These are phyloP conservation scores for Aspergillus bombycis DNA, from an alignment of 2,329 filamentous ascomycete species.

Conservation along the genomic window DNA sequence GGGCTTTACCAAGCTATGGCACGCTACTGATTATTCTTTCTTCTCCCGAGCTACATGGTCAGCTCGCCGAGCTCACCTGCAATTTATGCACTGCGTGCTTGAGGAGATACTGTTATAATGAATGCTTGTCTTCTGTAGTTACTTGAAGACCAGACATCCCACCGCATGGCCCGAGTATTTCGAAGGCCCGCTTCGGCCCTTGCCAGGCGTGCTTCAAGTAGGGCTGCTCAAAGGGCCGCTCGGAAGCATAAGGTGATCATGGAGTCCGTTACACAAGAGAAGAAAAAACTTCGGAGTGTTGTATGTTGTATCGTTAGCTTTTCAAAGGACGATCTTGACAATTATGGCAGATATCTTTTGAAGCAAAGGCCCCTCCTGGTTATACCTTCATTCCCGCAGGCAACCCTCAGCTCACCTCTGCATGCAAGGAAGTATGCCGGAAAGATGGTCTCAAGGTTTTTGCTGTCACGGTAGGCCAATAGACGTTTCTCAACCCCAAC, in stretches of 20 bases:
- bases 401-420: conserved; percentile 61
- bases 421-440: conserved; percentile 63
- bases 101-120: conserved; percentile 25
- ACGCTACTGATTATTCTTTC: conserved; percentile 7
- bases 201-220: conserved; percentile 38
- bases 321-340: conserved; percentile 36
- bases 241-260: conserved; percentile 61
- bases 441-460: conserved; percentile 57
- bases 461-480: conserved; percentile 61
- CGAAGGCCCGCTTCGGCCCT: conserved; percentile 38
- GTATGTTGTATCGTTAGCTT: conserved; percentile 39
- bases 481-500: background rate
- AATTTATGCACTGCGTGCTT: conserved; percentile 11
- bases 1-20: conserved; percentile 3
- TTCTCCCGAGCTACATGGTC: conserved; percentile 4
- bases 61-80: background rate
- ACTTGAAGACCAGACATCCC: conserved; percentile 23
- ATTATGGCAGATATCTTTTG: conserved; percentile 55
- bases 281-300: conserved; percentile 60
- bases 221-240: conserved; percentile 36
- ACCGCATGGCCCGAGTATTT: conserved; percentile 42
- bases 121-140: conserved; percentile 20
- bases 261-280: conserved; percentile 61
- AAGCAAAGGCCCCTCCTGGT: conserved; percentile 58
- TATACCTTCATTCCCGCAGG: conserved; percentile 65